Conservation (phyloP, 2,329 filamentous ascomycete genomes). For the Botrytis tulipae region DNA sequence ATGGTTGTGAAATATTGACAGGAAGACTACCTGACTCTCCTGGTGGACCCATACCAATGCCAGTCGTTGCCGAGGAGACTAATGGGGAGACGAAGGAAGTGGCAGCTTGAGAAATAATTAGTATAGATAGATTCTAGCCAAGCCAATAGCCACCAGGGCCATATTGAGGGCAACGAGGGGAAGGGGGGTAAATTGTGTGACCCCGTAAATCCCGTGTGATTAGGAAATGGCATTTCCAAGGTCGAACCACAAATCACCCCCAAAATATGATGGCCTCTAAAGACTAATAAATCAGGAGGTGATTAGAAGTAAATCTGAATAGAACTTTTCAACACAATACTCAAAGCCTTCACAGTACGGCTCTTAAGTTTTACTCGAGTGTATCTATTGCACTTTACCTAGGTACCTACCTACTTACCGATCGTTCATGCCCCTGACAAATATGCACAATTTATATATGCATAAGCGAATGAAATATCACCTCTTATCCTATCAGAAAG, state of each 20-base stretch:
- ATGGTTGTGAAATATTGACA: constrained; percentile 78
- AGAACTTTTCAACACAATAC: not conserved
- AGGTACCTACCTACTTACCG: not conserved
- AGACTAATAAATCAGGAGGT: not conserved
- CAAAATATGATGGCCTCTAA: not conserved
- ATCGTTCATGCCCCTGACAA: constrained; percentile 8
- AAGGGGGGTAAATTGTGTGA: not conserved
- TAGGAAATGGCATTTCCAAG: not conserved
- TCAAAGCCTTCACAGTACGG: not conserved
- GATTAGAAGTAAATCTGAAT: not conserved
- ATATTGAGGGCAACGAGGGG: not conserved
- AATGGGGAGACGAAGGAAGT: constrained; percentile 21
- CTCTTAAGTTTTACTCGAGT: not conserved
- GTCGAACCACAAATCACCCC: not conserved
- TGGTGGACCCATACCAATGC: constrained; percentile 61
- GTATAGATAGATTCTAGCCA: not conserved
- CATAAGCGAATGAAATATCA: constrained; percentile 16
- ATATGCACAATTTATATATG: constrained; percentile 5
- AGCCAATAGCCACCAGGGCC: not conserved
- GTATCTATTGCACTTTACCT: not conserved
- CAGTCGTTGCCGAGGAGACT: constrained; percentile 26
- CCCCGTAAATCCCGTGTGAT: not conserved
- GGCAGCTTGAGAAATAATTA: constrained; percentile 1
- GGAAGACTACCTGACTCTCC: constrained; percentile 63
- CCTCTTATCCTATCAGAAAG: not conserved